Evolutionary conservation across 2,329 filamentous ascomycete genomes (phyloP), one percentile per base, ranked within the genome.

Genomic region (Xylariaceae sp.): DNA sequence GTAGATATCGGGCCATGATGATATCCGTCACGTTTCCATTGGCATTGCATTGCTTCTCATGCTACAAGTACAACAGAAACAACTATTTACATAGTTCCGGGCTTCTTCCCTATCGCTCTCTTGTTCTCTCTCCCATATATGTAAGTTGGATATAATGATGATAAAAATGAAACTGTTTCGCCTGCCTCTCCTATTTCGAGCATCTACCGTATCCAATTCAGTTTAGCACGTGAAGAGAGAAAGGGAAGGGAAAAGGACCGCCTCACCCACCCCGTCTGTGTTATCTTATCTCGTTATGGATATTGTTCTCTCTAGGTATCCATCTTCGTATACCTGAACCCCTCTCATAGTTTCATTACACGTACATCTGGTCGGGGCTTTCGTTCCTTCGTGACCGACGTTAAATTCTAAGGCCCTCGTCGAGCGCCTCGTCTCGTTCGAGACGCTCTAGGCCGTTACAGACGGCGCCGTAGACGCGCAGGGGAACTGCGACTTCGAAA

Each of bases 401-500:
- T 59, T 66, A 70, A 59, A 70, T 67, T 17, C 60, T 58, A 39
- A 72, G 65, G 2, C 72, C 71, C 62, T 81, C 78, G 53, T 80
- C 80, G 30, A 76, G 72, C 39, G 76, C 80, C 68, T 83, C 80
- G 51, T 84, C 82, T 57, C 81, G 73, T 69, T 84, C 82, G 56
- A 83, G 69, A 62, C 76, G 77, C 71, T 85, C 83, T 59, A 85
- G 70, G 6, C 82, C 82, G 55, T 77, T 81, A 60, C 81, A 80
- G 42, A 83, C 78, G 15, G 83, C 82, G 47, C 85, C 85, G 69
- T 95, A 96, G 8, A 97, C 89, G 54, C 86, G 84, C 64, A 97
- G 77, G 30, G 92, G 92, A 51, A 96, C 90, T 39, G 86, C 85
- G 51, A 96, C 89, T 74, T 96, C 92, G 74, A 96, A 96, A 68